Evolutionary conservation across 345 rosid species (phyloP), one percentile per base, ranked within the genome.

Genomic region (Viola odorata): DNA sequence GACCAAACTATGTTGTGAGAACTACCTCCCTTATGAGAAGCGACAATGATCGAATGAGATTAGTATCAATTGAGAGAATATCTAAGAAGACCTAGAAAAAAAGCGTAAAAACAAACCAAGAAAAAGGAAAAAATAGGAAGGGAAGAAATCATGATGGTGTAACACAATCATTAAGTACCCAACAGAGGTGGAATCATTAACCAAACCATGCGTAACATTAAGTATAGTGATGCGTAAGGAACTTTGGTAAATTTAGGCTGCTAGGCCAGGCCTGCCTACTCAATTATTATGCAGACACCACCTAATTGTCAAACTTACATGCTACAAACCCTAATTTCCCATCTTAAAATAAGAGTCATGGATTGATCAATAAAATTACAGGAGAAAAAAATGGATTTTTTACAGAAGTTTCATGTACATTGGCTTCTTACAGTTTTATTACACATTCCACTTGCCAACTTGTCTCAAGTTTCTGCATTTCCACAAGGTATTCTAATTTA

Each of bases 401-500:
- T 36, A 14, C n/a, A 37, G 8, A 51, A 41, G 15, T 44, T 68
- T 50, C 53, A 47, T 50, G 41, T 53, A 42, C 47, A 53, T 51
- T 32, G 14, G 52, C 64, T 79, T 61, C 48, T 65, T 41, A 52
- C 54, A 53, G 62, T 52, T 52, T 17, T 65, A n/a, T n/a, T 61
- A 23, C 32, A 23, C 55, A 42, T 63, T 45, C 50, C 72, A n/a
- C 69, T 66, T 0, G 12, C 57, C 10, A 44, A 54, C 57, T 41
- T 60, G 38, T 61, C 57, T 37, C 32, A 8, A 7, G 72, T 66
- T 49, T 70, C 58, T 7, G 10, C 73, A 4, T 9, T 55, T 62
- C 40, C 63, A 50, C 79, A 74, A 74, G 83, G 83, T 76, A 78
- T 64, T 66, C 48, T 45, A 37, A 23, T 44, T 39, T 0, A 2